Percentiles rank a stretch among this genome's conserved stretches.
phyloP scores from a whole-genome alignment of 23 red algal genomes.

The Gracilariopsis chorda region DNA sequence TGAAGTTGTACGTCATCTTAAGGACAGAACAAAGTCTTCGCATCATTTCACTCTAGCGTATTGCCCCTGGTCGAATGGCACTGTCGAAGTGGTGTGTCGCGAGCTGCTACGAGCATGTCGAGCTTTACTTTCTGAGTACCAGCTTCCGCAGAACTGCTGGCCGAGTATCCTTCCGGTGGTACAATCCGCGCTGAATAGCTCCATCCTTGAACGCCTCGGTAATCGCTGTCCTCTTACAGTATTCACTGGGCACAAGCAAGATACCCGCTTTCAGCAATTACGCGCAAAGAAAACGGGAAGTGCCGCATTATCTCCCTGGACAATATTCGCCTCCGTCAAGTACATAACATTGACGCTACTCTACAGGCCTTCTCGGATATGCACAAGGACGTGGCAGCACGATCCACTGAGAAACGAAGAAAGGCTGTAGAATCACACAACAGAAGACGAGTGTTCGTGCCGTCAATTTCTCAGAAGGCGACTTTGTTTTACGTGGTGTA shows the following conservation, averaged over 20 bases:
- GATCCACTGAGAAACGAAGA: not conserved
- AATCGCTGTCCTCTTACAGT: constrained; percentile 4
- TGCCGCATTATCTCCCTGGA: too few relatives aligned
- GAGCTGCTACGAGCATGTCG: not conserved
- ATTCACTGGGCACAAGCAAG: not conserved
- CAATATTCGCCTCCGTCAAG: too few relatives aligned
- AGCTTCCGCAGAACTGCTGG: not conserved
- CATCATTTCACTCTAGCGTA: not conserved
- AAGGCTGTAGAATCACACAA: not conserved
- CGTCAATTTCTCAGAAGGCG: not conserved
- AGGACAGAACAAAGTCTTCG: not conserved
- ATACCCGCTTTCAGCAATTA: not conserved
- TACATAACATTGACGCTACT: too few relatives aligned
- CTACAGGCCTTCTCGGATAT: not conserved
- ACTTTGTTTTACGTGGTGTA: not conserved
- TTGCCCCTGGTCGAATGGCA: not conserved
- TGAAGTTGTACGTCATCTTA: not conserved
- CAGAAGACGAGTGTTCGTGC: not conserved
- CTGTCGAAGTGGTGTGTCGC: not conserved
- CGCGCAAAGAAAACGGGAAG: too few relatives aligned
- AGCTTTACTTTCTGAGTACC: not conserved
- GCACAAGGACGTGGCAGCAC: not conserved
- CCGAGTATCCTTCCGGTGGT: not conserved
- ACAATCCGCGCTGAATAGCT: not conserved
- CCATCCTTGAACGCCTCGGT: not conserved